A percentile compares a stretch with the other conserved stretches of the same genome.
phyloP scores from a whole-genome alignment of 108 stramenopile species.

The Mediolabrus comicus region DNA sequence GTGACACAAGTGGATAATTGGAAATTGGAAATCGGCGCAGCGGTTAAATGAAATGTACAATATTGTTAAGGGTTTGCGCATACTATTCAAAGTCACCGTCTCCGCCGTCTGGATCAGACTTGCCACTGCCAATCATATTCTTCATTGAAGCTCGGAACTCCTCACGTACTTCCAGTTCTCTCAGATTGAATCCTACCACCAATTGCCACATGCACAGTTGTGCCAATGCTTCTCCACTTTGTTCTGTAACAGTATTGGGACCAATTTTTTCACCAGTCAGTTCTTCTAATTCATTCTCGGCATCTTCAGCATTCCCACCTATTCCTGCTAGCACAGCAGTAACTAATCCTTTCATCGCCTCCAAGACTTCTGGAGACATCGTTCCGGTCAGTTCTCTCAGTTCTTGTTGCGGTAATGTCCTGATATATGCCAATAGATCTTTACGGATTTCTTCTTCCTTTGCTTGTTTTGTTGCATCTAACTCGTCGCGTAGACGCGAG shows the following conservation, averaged over 20 bases:
- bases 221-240: constrained; percentile 90
- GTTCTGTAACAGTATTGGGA: constrained; percentile 86
- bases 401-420: constrained; percentile 85
- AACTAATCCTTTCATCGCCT: constrained; percentile 94
- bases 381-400: constrained; percentile 74
- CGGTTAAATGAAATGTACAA: too few relatives aligned
- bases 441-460: constrained; percentile 82
- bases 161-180: constrained; percentile 91
- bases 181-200: constrained; percentile 91
- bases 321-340: constrained; percentile 75
- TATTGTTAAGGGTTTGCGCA: too few relatives aligned
- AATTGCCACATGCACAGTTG: constrained; percentile 99
- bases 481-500: constrained; percentile 62
- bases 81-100: background rate
- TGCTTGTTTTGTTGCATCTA: constrained; percentile 52
- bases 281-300: constrained; percentile 69
- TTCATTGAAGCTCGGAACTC: constrained; percentile 63
- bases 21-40: too few relatives aligned
- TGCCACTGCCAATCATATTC: constrained; percentile 14
- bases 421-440: constrained; percentile 91
- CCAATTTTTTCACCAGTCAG: constrained; percentile 56
- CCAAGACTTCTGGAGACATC: constrained; percentile 90
- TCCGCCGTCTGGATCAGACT: background rate
- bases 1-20: too few relatives aligned
- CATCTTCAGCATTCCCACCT: constrained; percentile 65